Conservation (phyloP, 176 grass and related monocot species). For the Puccinellia tenuiflora region DNA sequence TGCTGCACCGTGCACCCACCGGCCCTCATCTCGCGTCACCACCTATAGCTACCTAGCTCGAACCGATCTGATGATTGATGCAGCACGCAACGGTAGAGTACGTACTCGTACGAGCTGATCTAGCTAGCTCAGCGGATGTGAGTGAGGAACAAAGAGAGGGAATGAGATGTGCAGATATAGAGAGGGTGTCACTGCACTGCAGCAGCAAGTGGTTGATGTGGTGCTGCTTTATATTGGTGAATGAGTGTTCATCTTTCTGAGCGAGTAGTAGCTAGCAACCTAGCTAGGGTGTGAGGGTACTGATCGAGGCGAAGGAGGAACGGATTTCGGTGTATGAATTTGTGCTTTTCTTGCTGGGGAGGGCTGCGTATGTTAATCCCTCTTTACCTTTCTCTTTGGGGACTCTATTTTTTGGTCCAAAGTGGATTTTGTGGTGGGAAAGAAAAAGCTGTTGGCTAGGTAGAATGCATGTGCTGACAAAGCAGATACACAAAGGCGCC, state of each 20-base stretch:
- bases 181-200: slow-evolving; percentile 21
- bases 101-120: background rate
- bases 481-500: slow-evolving; percentile 64
- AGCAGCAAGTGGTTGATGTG: slow-evolving; percentile 34
- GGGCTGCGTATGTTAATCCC: slow-evolving; percentile 22
- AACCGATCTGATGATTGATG: background rate
- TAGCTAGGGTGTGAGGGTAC: slow-evolving; percentile 6
- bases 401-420: slow-evolving; percentile 34
- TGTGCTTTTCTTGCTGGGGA: slow-evolving; percentile 90
- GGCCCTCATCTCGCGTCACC: slow-evolving; percentile 53
- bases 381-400: slow-evolving; percentile 12
- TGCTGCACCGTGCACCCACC: slow-evolving; percentile 90
- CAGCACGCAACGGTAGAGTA: background rate
- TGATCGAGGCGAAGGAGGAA: slow-evolving; percentile 18
- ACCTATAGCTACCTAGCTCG: background rate
- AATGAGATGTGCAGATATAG: slow-evolving; percentile 31
- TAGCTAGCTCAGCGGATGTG: background rate
- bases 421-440: slow-evolving; percentile 64
- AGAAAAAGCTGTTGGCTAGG: slow-evolving; percentile 30
- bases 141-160: slow-evolving; percentile 10
- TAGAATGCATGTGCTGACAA: slow-evolving; percentile 81
- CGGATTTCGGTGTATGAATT: slow-evolving; percentile 33
- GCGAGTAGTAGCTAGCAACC: background rate
- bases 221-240: slow-evolving; percentile 49
- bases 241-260: slow-evolving; percentile 26